Percentiles rank a stretch among this genome's conserved stretches.
Conservation (phyloP, 108 stramenopile genomes). For the Nannochloropsis salina region DNA sequence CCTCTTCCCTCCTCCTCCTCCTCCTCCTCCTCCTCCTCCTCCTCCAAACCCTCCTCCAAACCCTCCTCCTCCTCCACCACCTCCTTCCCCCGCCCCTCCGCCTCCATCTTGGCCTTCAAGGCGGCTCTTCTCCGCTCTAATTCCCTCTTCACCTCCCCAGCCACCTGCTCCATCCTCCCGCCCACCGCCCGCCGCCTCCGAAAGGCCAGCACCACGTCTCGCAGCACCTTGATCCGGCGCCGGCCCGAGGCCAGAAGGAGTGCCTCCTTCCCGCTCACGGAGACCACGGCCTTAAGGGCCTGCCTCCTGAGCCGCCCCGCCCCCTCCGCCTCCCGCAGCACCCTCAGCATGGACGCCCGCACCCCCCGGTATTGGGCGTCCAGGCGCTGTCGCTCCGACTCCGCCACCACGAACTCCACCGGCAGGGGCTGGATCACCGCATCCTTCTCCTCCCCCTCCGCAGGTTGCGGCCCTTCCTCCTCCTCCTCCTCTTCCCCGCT, state of each 20-base stretch:
- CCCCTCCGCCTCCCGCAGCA: neutral
- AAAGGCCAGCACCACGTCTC: neutral
- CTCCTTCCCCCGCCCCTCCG: neutral
- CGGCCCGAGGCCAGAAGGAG: neutral
- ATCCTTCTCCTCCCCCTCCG: neutral
- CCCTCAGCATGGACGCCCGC: neutral
- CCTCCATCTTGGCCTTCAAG: neutral
- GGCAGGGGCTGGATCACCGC: neutral
- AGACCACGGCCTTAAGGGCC: neutral
- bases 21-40: neutral
- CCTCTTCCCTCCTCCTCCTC: too few relatives aligned
- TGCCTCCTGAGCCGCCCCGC: neutral
- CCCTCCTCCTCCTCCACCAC: neutral
- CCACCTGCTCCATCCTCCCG: neutral
- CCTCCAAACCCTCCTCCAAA: neutral
- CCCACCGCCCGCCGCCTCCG: neutral
- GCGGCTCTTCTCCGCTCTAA: neutral
- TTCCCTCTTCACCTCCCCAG: neutral
- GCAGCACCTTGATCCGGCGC: neutral
- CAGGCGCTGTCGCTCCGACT: neutral
- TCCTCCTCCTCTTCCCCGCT: neutral
- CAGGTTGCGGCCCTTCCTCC: too few relatives aligned
- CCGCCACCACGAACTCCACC: slow-evolving; percentile 2
- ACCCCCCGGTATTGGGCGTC: neutral
- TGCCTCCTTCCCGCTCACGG: neutral